Evolutionary conservation across 208 protist species (phyloP).

Genomic region (Leishmania arabica): DNA sequence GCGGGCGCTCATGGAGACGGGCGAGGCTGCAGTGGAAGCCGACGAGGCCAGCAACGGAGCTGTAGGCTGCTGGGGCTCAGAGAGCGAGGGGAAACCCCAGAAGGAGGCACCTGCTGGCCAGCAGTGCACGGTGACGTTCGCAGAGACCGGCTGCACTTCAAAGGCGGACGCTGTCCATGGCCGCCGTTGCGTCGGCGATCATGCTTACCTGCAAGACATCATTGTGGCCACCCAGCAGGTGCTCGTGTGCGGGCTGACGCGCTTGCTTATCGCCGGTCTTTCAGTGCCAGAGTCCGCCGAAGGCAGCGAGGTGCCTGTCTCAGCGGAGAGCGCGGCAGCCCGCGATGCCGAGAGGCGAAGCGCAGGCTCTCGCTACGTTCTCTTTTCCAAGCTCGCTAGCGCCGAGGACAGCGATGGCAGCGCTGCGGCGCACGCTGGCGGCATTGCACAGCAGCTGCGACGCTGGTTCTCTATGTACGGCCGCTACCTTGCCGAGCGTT

Average conservation of each 20-base stretch:
- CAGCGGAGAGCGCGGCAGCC: background rate
- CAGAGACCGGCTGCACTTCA: background rate
- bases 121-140: background rate
- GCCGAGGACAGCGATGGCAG: background rate
- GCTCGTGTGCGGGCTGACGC: background rate
- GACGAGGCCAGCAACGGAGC: background rate
- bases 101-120: background rate
- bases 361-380: background rate
- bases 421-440: background rate
- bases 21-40: background rate
- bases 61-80: background rate
- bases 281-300: background rate
- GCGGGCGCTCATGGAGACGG: background rate
- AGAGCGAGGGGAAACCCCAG: background rate
- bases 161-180: background rate
- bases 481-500: slow-evolving; percentile 2
- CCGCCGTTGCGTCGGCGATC: background rate
- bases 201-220: background rate
- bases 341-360: background rate
- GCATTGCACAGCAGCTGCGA: background rate
- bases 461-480: slow-evolving; percentile 14
- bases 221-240: background rate
- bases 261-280: background rate
- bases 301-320: background rate
- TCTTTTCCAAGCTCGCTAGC: background rate